Percentiles rank a stretch among this genome's conserved stretches.
Conservation (phyloP, 1,284 basidiomycete species). For the Cutaneotrichosporon sp. region DNA sequence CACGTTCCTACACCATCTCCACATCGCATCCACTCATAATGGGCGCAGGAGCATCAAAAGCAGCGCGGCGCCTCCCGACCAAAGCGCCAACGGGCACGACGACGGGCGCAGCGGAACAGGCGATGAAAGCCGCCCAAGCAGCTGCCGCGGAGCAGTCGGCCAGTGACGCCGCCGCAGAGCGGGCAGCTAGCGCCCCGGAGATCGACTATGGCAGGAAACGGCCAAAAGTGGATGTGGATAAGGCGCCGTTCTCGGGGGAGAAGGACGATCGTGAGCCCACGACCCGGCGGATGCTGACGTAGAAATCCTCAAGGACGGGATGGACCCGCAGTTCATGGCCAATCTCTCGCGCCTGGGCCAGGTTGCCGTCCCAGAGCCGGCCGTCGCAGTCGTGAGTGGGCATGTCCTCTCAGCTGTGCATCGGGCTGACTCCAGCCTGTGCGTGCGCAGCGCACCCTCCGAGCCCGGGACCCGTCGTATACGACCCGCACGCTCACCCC, state of each 20-base stretch:
- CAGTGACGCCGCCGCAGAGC: background rate
- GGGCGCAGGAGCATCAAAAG: slow-evolving; percentile 67
- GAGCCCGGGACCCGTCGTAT: slow-evolving; percentile 44
- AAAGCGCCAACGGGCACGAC: slow-evolving; percentile 23
- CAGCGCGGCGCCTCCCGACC: slow-evolving; percentile 60
- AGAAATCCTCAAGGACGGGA: slow-evolving; percentile 65
- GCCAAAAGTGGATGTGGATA: background rate
- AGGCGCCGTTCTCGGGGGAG: slow-evolving; percentile 36
- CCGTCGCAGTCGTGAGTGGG: slow-evolving; percentile 56
- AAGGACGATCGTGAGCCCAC: slow-evolving; percentile 42
- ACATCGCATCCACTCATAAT: slow-evolving; percentile 46
- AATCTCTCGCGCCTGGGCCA: slow-evolving; percentile 67
- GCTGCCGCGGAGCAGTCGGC: slow-evolving; percentile 12
- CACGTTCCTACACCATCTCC: too few species aligned
- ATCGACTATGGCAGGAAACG: slow-evolving; percentile 8
- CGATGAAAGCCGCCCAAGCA: slow-evolving; percentile 4
- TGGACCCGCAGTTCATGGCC: slow-evolving; percentile 68
- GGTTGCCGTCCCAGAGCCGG: slow-evolving; percentile 62
- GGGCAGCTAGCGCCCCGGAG: background rate
- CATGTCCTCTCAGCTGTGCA: background rate
- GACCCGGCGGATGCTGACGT: slow-evolving; percentile 1
- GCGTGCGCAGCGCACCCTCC: slow-evolving; percentile 40
- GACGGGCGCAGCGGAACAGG: background rate
- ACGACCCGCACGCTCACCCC: slow-evolving; percentile 43
- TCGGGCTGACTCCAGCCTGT: slow-evolving; percentile 25